These are phyloP conservation scores for Gossypium ekmanianum DNA, from an alignment of 345 rosid species.

Conservation along the genomic window DNA sequence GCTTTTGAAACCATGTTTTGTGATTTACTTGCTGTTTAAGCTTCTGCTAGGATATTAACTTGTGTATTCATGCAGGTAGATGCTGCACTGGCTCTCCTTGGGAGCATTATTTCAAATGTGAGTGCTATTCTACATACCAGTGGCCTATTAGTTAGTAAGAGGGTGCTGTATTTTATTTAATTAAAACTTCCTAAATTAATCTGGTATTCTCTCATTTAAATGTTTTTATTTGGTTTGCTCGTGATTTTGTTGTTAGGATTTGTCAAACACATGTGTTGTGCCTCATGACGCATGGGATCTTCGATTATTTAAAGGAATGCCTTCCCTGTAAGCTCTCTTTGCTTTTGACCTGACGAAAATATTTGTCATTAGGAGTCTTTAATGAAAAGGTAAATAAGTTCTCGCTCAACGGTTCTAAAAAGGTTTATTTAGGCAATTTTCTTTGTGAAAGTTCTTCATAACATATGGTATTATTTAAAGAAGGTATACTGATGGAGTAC, in stretches of 20 bases:
- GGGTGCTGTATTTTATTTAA: neutral
- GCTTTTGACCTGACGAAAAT: constrained; percentile 8
- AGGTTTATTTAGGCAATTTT: neutral
- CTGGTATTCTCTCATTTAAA: neutral
- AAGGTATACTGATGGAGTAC: neutral
- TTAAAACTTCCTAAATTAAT: neutral
- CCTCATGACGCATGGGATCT: constrained; percentile 94
- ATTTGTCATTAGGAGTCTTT: neutral
- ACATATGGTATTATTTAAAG: neutral
- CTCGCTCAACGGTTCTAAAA: neutral
- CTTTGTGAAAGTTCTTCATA: constrained; percentile 7
- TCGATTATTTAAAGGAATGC: constrained; percentile 56
- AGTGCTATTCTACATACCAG: constrained; percentile 24
- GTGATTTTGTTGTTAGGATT: constrained; percentile 45
- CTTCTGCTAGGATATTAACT: constrained; percentile 15
- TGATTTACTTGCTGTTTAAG: neutral
- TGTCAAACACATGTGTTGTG: constrained; percentile 41
- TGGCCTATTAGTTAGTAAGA: constrained; percentile 13
- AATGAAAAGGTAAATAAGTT: neutral
- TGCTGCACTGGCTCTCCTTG: constrained; percentile 73
- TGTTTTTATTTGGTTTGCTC: constrained; percentile 13
- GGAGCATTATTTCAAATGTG: constrained; percentile 61
- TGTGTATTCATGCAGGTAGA: constrained; percentile 59
- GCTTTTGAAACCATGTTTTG: neutral
- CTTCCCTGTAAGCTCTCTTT: constrained; percentile 57